phyloP scores from a whole-genome alignment of 2,329 filamentous ascomycete genomes.

The Paraconiothyrium brasiliense region DNA sequence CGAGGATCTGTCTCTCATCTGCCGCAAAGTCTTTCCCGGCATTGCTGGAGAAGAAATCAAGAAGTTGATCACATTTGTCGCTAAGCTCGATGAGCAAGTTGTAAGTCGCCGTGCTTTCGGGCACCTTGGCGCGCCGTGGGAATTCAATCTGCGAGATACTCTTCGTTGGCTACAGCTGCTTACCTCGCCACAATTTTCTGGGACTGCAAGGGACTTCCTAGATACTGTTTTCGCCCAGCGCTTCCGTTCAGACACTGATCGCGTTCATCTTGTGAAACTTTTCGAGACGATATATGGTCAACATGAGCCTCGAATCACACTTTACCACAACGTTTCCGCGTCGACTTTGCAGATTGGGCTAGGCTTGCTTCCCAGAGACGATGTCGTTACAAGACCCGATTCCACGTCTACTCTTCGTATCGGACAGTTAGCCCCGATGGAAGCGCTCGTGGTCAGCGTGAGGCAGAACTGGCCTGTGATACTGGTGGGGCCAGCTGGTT shows the following conservation, averaged over 20 bases:
- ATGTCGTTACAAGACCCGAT: constrained; percentile 37
- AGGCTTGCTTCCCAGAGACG: constrained; percentile 72
- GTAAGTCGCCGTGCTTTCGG: constrained; percentile 65
- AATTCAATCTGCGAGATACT: constrained; percentile 92
- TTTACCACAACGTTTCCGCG: constrained; percentile 75
- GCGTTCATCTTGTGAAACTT: constrained; percentile 69
- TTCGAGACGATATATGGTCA: constrained; percentile 72
- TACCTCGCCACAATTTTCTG: constrained; percentile 65
- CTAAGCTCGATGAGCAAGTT: constrained; percentile 77
- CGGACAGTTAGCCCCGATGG: constrained; percentile 74
- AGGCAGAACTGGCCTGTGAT: constrained; percentile 90
- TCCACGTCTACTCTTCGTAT: constrained; percentile 39
- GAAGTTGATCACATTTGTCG: constrained; percentile 81
- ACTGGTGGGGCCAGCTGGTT: constrained; percentile 83
- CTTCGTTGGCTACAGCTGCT: constrained; percentile 85
- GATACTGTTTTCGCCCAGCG: constrained; percentile 85
- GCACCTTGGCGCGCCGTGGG: constrained; percentile 80
- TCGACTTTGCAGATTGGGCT: constrained; percentile 80
- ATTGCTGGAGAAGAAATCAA: constrained; percentile 68
- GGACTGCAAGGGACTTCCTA: constrained; percentile 75
- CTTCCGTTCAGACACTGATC: constrained; percentile 79
- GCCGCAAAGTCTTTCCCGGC: constrained; percentile 76
- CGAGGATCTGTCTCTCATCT: constrained; percentile 84
- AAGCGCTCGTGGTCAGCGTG: constrained; percentile 87
- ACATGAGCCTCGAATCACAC: constrained; percentile 50